phyloP scores from a whole-genome alignment of 306 rosid genomes.

The Arachis stenosperma region DNA sequence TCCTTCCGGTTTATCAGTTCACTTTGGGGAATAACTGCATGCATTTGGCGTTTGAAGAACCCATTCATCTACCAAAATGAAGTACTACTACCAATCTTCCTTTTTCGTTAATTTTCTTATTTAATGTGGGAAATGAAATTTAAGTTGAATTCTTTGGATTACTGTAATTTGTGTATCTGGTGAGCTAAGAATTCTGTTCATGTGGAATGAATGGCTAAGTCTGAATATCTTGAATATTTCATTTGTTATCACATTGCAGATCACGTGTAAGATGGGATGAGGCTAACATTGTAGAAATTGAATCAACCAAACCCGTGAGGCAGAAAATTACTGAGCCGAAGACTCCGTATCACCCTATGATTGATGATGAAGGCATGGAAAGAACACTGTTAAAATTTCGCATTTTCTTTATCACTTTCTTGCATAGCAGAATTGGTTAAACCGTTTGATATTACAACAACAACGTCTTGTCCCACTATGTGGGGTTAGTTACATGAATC shows the following conservation, averaged over 20 bases:
- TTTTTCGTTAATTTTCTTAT: conserved; percentile 11
- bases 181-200: conserved; percentile 14
- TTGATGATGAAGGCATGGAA: conserved; percentile 52
- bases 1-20: conserved; percentile 48
- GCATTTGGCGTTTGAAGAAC: conserved; percentile 41
- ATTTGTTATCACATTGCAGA: conserved; percentile 42
- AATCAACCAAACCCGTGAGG: conserved; percentile 56
- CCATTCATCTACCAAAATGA: conserved; percentile 57
- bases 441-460: neutral
- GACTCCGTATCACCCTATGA: conserved; percentile 59
- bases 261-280: conserved; percentile 59
- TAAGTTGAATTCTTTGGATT: neutral
- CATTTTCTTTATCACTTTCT: conserved; percentile 33
- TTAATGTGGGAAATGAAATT: conserved; percentile 14
- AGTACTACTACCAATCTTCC: conserved; percentile 50
- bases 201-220: conserved; percentile 22
- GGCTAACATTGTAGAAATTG: conserved; percentile 54
- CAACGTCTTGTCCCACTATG: too few relatives aligned
- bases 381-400: conserved; percentile 35
- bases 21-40: conserved; percentile 41
- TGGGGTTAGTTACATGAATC: neutral
- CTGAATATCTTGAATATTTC: conserved; percentile 27
- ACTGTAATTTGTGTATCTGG: neutral
- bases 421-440: conserved; percentile 19
- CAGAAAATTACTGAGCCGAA: conserved; percentile 64